Conservation (phyloP, 352 stramenopile species). For the Stramenopiles sp. region DNA sequence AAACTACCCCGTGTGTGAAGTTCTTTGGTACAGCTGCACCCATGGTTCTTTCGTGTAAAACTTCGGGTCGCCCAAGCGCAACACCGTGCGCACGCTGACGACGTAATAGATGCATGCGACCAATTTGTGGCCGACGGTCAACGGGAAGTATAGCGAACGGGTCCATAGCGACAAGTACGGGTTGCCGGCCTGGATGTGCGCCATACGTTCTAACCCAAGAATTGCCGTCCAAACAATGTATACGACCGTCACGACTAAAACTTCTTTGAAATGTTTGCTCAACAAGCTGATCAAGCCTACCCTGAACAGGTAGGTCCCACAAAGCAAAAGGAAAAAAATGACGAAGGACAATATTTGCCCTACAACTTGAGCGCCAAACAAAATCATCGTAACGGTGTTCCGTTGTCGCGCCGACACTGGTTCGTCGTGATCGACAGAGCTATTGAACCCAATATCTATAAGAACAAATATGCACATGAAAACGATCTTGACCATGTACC, state of each 20-base stretch:
- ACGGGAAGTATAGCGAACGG: background rate
- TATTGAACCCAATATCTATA: slow-evolving; percentile 2
- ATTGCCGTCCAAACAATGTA: slow-evolving; percentile 19
- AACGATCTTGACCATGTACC: slow-evolving; percentile 11
- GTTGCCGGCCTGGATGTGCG: background rate
- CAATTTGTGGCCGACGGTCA: background rate
- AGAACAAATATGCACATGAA: background rate
- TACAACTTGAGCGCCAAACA: slow-evolving; percentile 20
- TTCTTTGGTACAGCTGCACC: background rate
- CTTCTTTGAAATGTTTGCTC: slow-evolving; percentile 17
- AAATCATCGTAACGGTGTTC: slow-evolving; percentile 11
- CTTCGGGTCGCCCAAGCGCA: background rate
- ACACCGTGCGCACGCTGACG: background rate
- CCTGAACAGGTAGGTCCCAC: slow-evolving; percentile 20
- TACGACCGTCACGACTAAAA: slow-evolving; percentile 16
- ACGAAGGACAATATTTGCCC: slow-evolving; percentile 21
- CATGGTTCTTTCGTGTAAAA: slow-evolving; percentile 11
- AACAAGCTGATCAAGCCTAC: slow-evolving; percentile 17
- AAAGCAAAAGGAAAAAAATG: slow-evolving; percentile 20
- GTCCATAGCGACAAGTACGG: background rate
- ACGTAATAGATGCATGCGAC: slow-evolving; percentile 9
- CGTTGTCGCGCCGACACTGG: background rate
- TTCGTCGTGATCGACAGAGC: slow-evolving; percentile 4
- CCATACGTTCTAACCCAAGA: slow-evolving; percentile 14
- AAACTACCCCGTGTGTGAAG: too few species aligned